phyloP scores from a whole-genome alignment of 768 basidiomycete species.

The Austroboletus festivus region DNA sequence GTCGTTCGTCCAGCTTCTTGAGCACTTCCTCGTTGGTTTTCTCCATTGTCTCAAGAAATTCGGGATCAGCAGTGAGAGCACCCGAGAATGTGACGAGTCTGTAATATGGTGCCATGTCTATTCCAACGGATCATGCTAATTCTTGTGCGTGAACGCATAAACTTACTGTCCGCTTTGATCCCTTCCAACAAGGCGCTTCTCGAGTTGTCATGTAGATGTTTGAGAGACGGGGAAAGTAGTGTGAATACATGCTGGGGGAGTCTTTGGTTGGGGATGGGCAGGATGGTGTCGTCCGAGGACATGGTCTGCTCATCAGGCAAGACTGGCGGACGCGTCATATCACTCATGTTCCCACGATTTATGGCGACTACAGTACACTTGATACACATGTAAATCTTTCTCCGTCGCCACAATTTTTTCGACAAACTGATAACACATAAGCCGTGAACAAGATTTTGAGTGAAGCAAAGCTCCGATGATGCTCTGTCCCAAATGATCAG shows the following conservation, averaged over 20 bases:
- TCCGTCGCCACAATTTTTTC: too few relatives aligned
- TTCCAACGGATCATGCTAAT: neutral
- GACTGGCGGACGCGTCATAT: too few relatives aligned
- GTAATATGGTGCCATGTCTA: slow-evolving; percentile 91
- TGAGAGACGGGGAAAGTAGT: slow-evolving; percentile 59
- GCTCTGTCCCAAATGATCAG: too few relatives aligned
- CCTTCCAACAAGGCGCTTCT: slow-evolving; percentile 62
- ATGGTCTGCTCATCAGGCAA: too few relatives aligned
- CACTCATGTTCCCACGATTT: too few relatives aligned
- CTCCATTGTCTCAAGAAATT: slow-evolving; percentile 25
- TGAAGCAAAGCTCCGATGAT: too few relatives aligned
- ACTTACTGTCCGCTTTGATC: slow-evolving; percentile 77
- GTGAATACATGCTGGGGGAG: slow-evolving; percentile 79
- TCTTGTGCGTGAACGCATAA: neutral
- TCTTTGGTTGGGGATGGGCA: slow-evolving; percentile 83
- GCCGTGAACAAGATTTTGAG: too few relatives aligned
- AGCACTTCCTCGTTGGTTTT: slow-evolving; percentile 71
- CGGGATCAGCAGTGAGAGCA: slow-evolving; percentile 41
- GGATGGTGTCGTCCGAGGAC: slow-evolving; percentile 40
- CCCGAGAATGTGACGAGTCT: slow-evolving; percentile 50
- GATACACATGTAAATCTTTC: too few relatives aligned
- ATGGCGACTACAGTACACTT: too few relatives aligned
- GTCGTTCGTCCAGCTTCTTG: slow-evolving; percentile 66
- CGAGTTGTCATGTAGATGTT: slow-evolving; percentile 65
- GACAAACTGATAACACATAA: too few relatives aligned